Evolutionary conservation across 2,329 filamentous ascomycete genomes (phyloP).

Genomic region (Pseudocercospora cruenta): DNA sequence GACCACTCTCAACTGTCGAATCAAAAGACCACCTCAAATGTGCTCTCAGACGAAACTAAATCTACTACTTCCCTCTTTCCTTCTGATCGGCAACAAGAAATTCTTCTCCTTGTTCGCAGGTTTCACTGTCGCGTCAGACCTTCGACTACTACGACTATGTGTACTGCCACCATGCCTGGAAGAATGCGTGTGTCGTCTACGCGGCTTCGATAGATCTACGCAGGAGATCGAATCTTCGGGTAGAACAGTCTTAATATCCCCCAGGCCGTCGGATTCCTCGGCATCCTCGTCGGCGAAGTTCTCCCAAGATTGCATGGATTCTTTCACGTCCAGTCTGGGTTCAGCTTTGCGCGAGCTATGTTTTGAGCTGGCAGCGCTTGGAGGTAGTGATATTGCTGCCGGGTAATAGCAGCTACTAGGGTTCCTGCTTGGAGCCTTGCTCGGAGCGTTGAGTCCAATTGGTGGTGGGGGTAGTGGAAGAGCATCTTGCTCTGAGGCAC

Average conservation of each 20-base stretch:
- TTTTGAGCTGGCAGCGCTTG: constrained; percentile 13
- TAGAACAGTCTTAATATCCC: constrained; percentile 50
- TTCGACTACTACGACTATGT: constrained; percentile 19
- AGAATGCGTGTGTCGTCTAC: constrained; percentile 15
- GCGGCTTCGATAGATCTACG: constrained; percentile 29
- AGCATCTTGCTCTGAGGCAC: constrained; percentile 16
- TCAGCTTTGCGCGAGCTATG: not conserved
- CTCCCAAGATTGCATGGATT: constrained; percentile 21
- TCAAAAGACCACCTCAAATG: not conserved
- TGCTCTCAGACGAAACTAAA: constrained; percentile 18
- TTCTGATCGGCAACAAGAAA: constrained; percentile 35
- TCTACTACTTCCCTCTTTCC: constrained; percentile 34
- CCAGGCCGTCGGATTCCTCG: constrained; percentile 43
- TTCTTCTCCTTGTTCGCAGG: constrained; percentile 25
- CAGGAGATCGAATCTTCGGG: constrained; percentile 55
- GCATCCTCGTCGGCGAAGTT: constrained; percentile 23
- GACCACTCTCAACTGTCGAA: constrained; percentile 7
- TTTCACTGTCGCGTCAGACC: constrained; percentile 32
- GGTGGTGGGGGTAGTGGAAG: constrained; percentile 20
- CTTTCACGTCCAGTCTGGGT: not conserved
- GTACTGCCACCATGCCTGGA: constrained; percentile 21
- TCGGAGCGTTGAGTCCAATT: constrained; percentile 14
- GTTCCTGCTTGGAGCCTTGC: constrained; percentile 17
- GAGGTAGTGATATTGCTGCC: constrained; percentile 31
- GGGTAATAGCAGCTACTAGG: constrained; percentile 30